Base-by-base conservation (phyloP, 2,329 filamentous ascomycete genomes). In the Hymenoscyphus repandus region DNA sequence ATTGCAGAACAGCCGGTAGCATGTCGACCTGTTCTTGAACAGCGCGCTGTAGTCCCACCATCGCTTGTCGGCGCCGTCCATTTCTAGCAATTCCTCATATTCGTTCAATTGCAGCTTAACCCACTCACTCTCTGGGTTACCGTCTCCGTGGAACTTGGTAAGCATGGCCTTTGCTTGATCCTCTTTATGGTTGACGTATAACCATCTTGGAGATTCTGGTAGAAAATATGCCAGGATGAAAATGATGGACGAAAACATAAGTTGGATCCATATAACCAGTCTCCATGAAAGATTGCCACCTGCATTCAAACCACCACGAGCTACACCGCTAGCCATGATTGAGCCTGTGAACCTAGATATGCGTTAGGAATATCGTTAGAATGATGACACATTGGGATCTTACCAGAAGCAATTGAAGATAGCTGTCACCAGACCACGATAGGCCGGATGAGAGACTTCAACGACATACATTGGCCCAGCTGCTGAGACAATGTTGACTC, bases 131-230 rank as follows among this genome's bases (percentile, higher is more conserved):
- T 76, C 68, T 7, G 66, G 64, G 20, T 72, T 69, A 22, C 76
- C 77, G 39, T 79, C 73, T 43, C 77, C 76, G 54, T 80, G 77
- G 50, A 75, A 83, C 50, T 72, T 77, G 6, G 72, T 73, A 39
- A 85, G 71, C 12, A 77, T 74, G 1, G 70, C 68, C 13, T 75
- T 68, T 0, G 79, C 77, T 47, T 79, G 69, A 5, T 79, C 74
- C 11, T 72, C 67, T 37, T 76, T 74, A 54, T 76, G 72, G 50
- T 80, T 74, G 50, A 75, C 74, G 50, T 81, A 78, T 18, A 83
- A 69, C 80, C 80, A 85, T 50, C 82, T 68, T 1, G 82, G 82
- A 2, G 77, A 82, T 59, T 85, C 82, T 0, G 82, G 82, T 1
- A 84, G 68, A 56, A 82, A 73, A 50, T 73, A 79, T 3, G 75